Percentiles rank a stretch among this genome's conserved stretches.
phyloP scores from a whole-genome alignment of 2,329 filamentous ascomycete species.

The Simplicillium sp. region DNA sequence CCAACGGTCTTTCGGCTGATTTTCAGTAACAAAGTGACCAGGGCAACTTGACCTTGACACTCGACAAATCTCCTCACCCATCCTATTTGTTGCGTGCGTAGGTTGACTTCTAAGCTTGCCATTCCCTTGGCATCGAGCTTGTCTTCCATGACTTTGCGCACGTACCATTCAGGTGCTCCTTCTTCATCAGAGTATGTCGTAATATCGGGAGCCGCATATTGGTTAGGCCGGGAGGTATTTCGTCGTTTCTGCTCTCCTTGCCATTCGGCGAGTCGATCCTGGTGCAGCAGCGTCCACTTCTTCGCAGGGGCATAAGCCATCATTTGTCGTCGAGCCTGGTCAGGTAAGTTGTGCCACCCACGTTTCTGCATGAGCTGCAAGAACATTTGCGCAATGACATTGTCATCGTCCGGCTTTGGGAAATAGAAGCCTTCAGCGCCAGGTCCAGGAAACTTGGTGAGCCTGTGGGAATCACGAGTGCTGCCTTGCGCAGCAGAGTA shows the following conservation, averaged over 20 bases:
- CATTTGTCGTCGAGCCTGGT: conserved; percentile 93
- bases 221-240: conserved; percentile 61
- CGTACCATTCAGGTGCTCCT: conserved; percentile 95
- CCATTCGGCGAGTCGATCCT: conserved; percentile 87
- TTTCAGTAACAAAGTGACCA: conserved; percentile 88
- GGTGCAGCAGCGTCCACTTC: conserved; percentile 96
- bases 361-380: conserved; percentile 92
- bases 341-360: conserved; percentile 93
- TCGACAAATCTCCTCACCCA: conserved; percentile 98
- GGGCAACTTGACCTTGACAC: conserved; percentile 89
- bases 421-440: conserved; percentile 48
- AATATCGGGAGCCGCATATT: conserved; percentile 60
- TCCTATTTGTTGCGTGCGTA: conserved; percentile 91
- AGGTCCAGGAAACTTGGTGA: conserved; percentile 39
- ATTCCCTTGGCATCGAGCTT: conserved; percentile 85
- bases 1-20: conserved; percentile 80
- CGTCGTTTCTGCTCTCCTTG: conserved; percentile 89
- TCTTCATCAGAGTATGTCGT: conserved; percentile 82
- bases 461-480: conserved; percentile 46
- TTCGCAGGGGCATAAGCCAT: conserved; percentile 86
- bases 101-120: conserved; percentile 84
- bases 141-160: conserved; percentile 94
- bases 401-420: conserved; percentile 68
- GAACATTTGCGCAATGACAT: conserved; percentile 84
- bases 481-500: conserved; percentile 41